These are phyloP conservation scores for Trametes sp. DNA, from an alignment of 1,284 basidiomycete species.

Conservation along the genomic window DNA sequence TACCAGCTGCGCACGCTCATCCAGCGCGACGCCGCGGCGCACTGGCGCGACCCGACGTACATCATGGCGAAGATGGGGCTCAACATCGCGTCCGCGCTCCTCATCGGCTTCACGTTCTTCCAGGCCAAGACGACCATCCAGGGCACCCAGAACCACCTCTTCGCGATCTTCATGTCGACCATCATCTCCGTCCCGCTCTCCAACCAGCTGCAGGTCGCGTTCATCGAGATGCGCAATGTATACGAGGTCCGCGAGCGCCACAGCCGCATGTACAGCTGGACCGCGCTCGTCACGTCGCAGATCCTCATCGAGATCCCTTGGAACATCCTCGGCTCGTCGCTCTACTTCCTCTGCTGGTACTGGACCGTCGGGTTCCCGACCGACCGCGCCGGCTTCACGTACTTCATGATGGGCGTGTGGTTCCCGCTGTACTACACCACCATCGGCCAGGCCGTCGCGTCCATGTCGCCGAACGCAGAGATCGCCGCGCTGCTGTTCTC, in stretches of 20 bases:
- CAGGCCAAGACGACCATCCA: conserved; percentile 68
- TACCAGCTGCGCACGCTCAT: conserved; percentile 55
- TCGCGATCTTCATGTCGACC: conserved; percentile 61
- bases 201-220: conserved; percentile 63
- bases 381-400: conserved; percentile 63
- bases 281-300: conserved; percentile 71
- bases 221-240: conserved; percentile 60
- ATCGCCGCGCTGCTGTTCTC: conserved; percentile 73
- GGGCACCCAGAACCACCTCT: conserved; percentile 86
- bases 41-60: conserved; percentile 77
- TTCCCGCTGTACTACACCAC: conserved; percentile 67
- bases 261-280: conserved; percentile 87
- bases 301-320: conserved; percentile 71
- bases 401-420: conserved; percentile 57
- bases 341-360: conserved; percentile 75
- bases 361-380: conserved; percentile 71
- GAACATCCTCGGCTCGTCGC: conserved; percentile 64
- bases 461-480: conserved; percentile 70
- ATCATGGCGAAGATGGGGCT: conserved; percentile 77
- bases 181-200: conserved; percentile 54
- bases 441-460: conserved; percentile 59
- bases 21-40: conserved; percentile 58
- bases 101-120: conserved; percentile 79
- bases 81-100: conserved; percentile 62
- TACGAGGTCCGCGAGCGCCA: conserved; percentile 73